These are phyloP conservation scores for Nannizzia gypsea DNA, from an alignment of 2,329 filamentous ascomycete genomes.

Conservation along the genomic window DNA sequence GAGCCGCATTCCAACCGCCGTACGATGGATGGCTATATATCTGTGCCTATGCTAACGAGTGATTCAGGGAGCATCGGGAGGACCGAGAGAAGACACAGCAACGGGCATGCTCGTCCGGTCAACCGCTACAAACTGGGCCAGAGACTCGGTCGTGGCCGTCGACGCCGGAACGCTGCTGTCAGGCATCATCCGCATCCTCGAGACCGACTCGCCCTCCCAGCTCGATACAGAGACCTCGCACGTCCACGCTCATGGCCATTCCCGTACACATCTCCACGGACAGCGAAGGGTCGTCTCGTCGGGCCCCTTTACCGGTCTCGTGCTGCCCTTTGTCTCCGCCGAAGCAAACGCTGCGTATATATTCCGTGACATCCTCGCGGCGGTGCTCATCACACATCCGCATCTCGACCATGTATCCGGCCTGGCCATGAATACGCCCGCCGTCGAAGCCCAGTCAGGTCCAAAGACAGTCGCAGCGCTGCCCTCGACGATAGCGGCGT, in stretches of 20 bases:
- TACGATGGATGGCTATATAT: too few relatives aligned
- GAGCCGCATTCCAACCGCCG: neutral
- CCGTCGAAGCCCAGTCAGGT: constrained; percentile 59
- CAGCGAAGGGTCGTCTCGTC: constrained; percentile 25
- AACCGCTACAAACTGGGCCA: constrained; percentile 63
- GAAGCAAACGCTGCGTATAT: constrained; percentile 72
- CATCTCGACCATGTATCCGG: constrained; percentile 90
- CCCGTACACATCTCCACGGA: constrained; percentile 13
- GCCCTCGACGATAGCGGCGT: constrained; percentile 76
- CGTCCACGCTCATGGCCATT: too few relatives aligned
- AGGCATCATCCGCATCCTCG: constrained; percentile 68
- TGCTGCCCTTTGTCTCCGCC: constrained; percentile 54
- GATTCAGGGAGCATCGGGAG: constrained; percentile 70
- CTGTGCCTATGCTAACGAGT: constrained; percentile 19
- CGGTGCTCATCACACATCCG: constrained; percentile 90
- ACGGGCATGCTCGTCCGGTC: constrained; percentile 85
- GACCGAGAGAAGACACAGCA: constrained; percentile 78
- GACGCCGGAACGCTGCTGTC: constrained; percentile 86
- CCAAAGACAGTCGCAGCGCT: constrained; percentile 80
- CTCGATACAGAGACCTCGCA: too few relatives aligned
- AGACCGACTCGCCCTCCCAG: constrained; percentile 26
- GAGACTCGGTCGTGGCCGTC: constrained; percentile 75
- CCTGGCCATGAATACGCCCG: constrained; percentile 86
- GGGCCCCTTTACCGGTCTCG: constrained; percentile 71
- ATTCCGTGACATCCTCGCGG: constrained; percentile 66